Percentiles rank a stretch among this genome's conserved stretches.
Conservation (phyloP, 805 yeast species). For the Wickerhamiella nectarea region DNA sequence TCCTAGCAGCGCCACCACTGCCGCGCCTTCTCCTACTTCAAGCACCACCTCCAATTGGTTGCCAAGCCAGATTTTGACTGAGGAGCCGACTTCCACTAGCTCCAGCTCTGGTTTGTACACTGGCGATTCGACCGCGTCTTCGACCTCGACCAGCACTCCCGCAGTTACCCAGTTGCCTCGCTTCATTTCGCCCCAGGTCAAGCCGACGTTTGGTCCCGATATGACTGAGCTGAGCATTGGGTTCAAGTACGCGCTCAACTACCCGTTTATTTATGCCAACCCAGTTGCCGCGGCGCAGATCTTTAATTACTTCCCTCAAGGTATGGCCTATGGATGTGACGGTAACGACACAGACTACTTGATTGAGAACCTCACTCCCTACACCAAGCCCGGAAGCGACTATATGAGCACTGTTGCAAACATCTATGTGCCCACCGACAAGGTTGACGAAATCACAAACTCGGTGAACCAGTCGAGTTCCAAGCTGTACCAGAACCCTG, state of each 20-base stretch:
- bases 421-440: conserved; percentile 56
- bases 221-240: conserved; percentile 57
- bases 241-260: conserved; percentile 65
- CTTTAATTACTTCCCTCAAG: conserved; percentile 69
- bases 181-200: conserved; percentile 55
- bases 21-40: conserved; percentile 3
- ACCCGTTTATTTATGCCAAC: conserved; percentile 65
- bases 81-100: conserved; percentile 13
- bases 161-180: conserved; percentile 39
- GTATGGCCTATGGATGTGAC: conserved; percentile 49
- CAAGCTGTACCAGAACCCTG: conserved; percentile 44
- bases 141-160: conserved; percentile 6
- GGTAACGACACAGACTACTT: conserved; percentile 32
- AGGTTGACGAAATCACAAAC: conserved; percentile 35
- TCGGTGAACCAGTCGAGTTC: conserved; percentile 42
- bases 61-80: conserved; percentile 7
- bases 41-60: neutral
- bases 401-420: conserved; percentile 83
- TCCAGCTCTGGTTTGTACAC: conserved; percentile 12
- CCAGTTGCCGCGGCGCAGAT: conserved; percentile 72
- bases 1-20: neutral
- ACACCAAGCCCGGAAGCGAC: conserved; percentile 35
- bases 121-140: conserved; percentile 12
- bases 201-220: conserved; percentile 28
- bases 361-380: conserved; percentile 65